These are phyloP conservation scores for Apiospora phragmitis DNA, from an alignment of 2,329 filamentous ascomycete genomes.

Conservation along the genomic window DNA sequence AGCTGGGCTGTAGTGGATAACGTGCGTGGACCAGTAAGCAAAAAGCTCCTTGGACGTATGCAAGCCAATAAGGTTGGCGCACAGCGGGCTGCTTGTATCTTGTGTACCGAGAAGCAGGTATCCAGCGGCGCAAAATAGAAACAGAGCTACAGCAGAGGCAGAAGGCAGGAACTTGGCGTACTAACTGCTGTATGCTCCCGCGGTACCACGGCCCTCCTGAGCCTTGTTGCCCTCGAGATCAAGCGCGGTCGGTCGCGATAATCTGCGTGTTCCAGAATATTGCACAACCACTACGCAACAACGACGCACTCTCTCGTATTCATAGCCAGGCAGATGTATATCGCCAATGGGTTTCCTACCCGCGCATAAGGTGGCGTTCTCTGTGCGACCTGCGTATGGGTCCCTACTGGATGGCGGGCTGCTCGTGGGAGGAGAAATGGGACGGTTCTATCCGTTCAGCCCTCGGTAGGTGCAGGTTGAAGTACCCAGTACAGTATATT, in stretches of 20 bases:
- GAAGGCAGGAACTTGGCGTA: constrained; percentile 6
- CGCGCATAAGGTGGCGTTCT: constrained; percentile 34
- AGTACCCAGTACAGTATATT: constrained; percentile 6
- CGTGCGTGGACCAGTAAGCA: constrained; percentile 27
- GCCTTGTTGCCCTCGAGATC: constrained; percentile 9
- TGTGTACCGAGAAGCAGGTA: constrained; percentile 19
- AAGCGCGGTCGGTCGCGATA: neutral
- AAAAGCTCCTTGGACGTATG: constrained; percentile 26
- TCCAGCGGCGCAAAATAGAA: constrained; percentile 25
- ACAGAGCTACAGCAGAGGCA: constrained; percentile 18
- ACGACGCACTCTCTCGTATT: constrained; percentile 33
- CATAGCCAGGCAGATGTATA: constrained; percentile 26
- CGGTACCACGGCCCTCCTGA: constrained; percentile 28
- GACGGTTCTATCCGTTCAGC: constrained; percentile 30
- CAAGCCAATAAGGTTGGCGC: constrained; percentile 29
- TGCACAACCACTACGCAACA: constrained; percentile 27
- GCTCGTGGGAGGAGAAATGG: constrained; percentile 8
- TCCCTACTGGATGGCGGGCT: constrained; percentile 19
- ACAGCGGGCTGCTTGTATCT: constrained; percentile 13
- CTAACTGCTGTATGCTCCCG: constrained; percentile 31
- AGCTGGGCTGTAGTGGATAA: constrained; percentile 16
- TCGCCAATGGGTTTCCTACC: constrained; percentile 36
- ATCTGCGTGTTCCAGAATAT: constrained; percentile 24
- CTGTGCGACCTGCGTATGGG: constrained; percentile 32
- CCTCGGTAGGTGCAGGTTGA: neutral